Evolutionary conservation across 2,329 filamentous ascomycete genomes (phyloP), one percentile per base, ranked within the genome.

Genomic region (Emericellopsis cladophorae): DNA sequence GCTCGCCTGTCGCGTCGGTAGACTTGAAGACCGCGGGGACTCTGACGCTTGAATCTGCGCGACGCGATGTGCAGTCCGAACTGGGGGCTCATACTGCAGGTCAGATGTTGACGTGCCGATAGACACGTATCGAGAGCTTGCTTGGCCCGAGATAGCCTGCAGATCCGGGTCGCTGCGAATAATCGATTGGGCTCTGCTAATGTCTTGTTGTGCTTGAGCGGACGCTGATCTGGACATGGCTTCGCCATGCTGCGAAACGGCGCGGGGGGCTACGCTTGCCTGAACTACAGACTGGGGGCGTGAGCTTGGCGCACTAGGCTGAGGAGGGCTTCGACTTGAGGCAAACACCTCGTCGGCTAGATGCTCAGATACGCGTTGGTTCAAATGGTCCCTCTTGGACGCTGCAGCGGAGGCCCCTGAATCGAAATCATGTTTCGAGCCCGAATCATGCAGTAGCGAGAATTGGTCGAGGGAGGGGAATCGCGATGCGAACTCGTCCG

Each of bases 401-500:
- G 63, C 60, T 10, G 66, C 58, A 32, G 64, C 60, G 21, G 71
- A 65, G 7, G 66, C 60, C n/a, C 68, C 57, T 12, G 68, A 63
- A 44, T 85, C 81, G 56, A 95, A 95, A 41, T 90, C 81, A 51
- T 95, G 95, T 44, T 86, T 89, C 45, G 76, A 65, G 4, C 84
- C 84, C 46, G 84, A 76, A 46, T 96, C 88, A 50, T 94, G 87
- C 36, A 95, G 66, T 15, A 98, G 67, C 4, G 90, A 81, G 54
- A 98, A 98, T 50, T 96, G 86, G 52, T 96, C 89, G 21, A 98
- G 68, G 6, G 86, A 89, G 1, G 92, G 92, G 50, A 95, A 98
- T 40, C 84, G 76, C 23, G 78, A 73, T 0, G 90, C 87, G 22
- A 95, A 66, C 53, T 96, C 90, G 49, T 96, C 92, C 2, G 70